Base-by-base conservation (phyloP, 768 basidiomycete genomes). In the Chalciporus chontae region DNA sequence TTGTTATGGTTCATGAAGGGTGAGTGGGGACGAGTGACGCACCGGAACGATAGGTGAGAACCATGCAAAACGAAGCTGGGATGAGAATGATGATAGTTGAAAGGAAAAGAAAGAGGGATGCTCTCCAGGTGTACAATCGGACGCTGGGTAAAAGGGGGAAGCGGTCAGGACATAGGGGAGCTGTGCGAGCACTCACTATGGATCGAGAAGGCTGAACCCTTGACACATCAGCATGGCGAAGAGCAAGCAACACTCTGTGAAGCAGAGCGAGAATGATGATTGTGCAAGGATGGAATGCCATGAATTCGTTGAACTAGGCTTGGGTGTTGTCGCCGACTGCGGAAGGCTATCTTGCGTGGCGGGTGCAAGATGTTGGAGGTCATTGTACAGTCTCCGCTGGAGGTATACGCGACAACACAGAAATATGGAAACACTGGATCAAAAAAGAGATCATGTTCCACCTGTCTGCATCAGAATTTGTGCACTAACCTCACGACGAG, bases 181-280 rank as follows among this genome's bases (percentile, higher is more conserved):
- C 6, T n/a, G 9, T 50, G 40, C 5, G 24, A 40, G 27, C 19
- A 73, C 83, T 50, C 42, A 89, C 87, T 67, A 64, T 10, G 81
- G 60, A 31, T 77, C 70, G 32, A 90, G 72, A 1, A 83, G 38
- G 36, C 75, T 71, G 41, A 81, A 45, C 3, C 77, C 85, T 67
- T 93, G 90, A n/a, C 79, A 75, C 67, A 91, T 78, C 5, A 92
- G 71, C 48, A 92, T 71, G 11, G 81, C 54, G 58, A 91, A 91
- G 51, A 92, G 69, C 58, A 80, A 77, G 53, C 83, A 84, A 45
- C 83, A 80, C 67, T 91, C 90, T 1, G 85, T 77, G 63, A 91
- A 88, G 57, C 83, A 84, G 27, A 81, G 67, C 0, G 87, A 77
- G 57, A 93, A 91, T 7, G 83, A 64, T 1, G 69, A 72, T 38